A percentile compares a stretch with the other conserved stretches of the same genome.
Evolutionary conservation across 2,329 filamentous ascomycete genomes (phyloP).

Genomic region (Pseudogymnoascus sp.): DNA sequence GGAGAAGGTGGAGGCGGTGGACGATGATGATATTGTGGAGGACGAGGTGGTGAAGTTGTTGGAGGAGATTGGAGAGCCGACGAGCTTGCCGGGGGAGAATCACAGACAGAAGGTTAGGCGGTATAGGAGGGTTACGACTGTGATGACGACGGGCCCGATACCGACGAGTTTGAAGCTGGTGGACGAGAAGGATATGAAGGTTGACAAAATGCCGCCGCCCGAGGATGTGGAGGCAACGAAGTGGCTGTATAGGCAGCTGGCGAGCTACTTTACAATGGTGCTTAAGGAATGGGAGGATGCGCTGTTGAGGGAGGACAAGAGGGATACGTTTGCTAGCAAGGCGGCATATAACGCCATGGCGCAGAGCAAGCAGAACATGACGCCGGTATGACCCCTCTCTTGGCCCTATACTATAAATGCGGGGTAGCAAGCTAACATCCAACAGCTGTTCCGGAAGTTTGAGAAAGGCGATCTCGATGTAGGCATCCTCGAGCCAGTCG

Average conservation of each 20-base stretch:
- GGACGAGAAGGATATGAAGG: conserved; percentile 81
- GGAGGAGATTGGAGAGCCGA: conserved; percentile 65
- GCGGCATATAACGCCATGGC: conserved; percentile 78
- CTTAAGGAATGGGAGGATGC: conserved; percentile 78
- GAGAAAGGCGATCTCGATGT: conserved; percentile 75
- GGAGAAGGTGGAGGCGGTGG: conserved; percentile 37
- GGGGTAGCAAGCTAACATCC: not conserved
- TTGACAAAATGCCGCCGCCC: conserved; percentile 50
- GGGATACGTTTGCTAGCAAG: conserved; percentile 67
- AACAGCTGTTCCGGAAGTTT: conserved; percentile 72
- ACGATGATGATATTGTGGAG: conserved; percentile 58
- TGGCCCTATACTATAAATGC: not conserved
- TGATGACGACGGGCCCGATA: conserved; percentile 68
- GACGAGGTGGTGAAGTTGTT: conserved; percentile 62
- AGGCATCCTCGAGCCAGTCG: conserved; percentile 68
- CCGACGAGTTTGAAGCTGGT: conserved; percentile 76
- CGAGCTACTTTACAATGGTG: conserved; percentile 96
- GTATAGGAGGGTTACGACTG: conserved; percentile 56
- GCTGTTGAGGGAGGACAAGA: conserved; percentile 56
- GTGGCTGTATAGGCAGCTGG: conserved; percentile 79
- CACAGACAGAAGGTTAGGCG: conserved; percentile 61
- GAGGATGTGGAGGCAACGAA: conserved; percentile 56
- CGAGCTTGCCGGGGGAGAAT: conserved; percentile 70
- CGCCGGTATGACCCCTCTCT: conserved; percentile 46
- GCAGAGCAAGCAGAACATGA: conserved; percentile 80